A percentile compares a stretch with the other conserved stretches of the same genome.
Conservation (phyloP, 306 rosid species). For the Adenanthera pavonina region DNA sequence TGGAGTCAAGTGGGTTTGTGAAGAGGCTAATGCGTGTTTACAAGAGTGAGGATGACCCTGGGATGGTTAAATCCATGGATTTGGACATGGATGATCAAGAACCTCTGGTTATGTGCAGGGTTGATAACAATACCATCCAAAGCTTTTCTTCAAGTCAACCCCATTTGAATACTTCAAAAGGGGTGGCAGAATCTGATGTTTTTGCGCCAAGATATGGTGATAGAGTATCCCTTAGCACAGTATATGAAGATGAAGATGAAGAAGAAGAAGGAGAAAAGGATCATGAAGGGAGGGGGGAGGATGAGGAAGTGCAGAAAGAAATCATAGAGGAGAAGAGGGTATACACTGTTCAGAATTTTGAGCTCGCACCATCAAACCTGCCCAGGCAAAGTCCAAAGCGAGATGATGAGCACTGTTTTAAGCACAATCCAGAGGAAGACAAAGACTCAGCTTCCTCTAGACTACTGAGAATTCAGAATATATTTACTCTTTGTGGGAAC, state of each 20-base stretch:
- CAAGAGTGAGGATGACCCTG: slow-evolving; percentile 73
- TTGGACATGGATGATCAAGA: slow-evolving; percentile 97
- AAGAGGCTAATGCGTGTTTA: slow-evolving; percentile 71
- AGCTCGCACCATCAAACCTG: slow-evolving; percentile 29
- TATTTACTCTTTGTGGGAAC: slow-evolving; percentile 94
- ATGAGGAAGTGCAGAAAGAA: slow-evolving; percentile 80
- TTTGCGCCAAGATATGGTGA: slow-evolving; percentile 61
- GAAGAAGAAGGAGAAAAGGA: slow-evolving; percentile 58
- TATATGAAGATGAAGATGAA: slow-evolving; percentile 68
- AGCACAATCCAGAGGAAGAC: slow-evolving; percentile 55
- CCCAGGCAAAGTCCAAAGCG: slow-evolving; percentile 46
- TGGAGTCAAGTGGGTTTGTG: slow-evolving; percentile 69
- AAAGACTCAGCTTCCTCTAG: slow-evolving; percentile 57
- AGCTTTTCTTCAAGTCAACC: slow-evolving; percentile 45
- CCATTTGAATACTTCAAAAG: slow-evolving; percentile 37
- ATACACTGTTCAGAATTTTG: slow-evolving; percentile 51
- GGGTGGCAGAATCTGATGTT: slow-evolving; percentile 42
- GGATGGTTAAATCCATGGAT: slow-evolving; percentile 97
- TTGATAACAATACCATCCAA: slow-evolving; percentile 44
- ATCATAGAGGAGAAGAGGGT: slow-evolving; percentile 89
- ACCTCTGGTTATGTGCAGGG: slow-evolving; percentile 53
- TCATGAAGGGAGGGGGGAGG: slow-evolving; percentile 55
- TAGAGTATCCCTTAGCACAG: slow-evolving; percentile 75
- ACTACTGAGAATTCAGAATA: slow-evolving; percentile 72
- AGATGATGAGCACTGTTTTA: slow-evolving; percentile 47